Conservation (phyloP, 2,329 filamentous ascomycete genomes). For the Phialemonium atrogriseum region DNA sequence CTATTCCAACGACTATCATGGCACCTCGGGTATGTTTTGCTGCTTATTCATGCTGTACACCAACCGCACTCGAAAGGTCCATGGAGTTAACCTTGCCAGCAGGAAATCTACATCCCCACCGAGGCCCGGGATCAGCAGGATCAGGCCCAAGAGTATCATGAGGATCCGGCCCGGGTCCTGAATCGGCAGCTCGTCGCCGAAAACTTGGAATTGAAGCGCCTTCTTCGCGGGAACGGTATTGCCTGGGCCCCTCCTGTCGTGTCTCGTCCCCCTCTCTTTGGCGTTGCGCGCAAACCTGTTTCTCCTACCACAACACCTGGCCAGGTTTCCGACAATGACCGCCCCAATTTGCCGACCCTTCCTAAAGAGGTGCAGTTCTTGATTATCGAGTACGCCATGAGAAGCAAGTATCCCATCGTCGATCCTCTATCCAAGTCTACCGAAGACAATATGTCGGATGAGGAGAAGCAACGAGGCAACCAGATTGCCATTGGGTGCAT, state of each 20-base stretch:
- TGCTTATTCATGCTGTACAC: no score
- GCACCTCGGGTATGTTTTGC: no score
- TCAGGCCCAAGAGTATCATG: slow-evolving; percentile 37
- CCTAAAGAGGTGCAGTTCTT: slow-evolving; percentile 44
- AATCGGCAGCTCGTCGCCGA: slow-evolving; percentile 39
- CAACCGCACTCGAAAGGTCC: no score
- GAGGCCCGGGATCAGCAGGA: slow-evolving; percentile 46
- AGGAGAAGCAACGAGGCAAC: slow-evolving; percentile 34
- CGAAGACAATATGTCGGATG: slow-evolving; percentile 32
- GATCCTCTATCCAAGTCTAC: slow-evolving; percentile 41
- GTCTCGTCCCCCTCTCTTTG: no score
- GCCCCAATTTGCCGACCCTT: slow-evolving; percentile 28
- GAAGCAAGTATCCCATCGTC: slow-evolving; percentile 39
- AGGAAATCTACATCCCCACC: slow-evolving; percentile 25
- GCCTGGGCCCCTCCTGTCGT: slow-evolving; percentile 33
- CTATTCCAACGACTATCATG: no score
- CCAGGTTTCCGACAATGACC: slow-evolving; percentile 10
- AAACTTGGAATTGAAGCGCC: slow-evolving; percentile 39
- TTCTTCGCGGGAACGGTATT: slow-evolving; percentile 44
- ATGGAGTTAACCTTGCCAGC: slow-evolving; percentile 4
- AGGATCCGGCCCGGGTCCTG: slow-evolving; percentile 37
- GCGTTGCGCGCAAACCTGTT: slow-evolving; percentile 23
- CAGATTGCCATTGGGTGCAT: slow-evolving; percentile 46
- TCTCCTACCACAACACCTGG: slow-evolving; percentile 12
- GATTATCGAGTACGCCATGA: slow-evolving; percentile 43